phyloP scores from a whole-genome alignment of 768 basidiomycete species.

The Paxillus involutus region DNA sequence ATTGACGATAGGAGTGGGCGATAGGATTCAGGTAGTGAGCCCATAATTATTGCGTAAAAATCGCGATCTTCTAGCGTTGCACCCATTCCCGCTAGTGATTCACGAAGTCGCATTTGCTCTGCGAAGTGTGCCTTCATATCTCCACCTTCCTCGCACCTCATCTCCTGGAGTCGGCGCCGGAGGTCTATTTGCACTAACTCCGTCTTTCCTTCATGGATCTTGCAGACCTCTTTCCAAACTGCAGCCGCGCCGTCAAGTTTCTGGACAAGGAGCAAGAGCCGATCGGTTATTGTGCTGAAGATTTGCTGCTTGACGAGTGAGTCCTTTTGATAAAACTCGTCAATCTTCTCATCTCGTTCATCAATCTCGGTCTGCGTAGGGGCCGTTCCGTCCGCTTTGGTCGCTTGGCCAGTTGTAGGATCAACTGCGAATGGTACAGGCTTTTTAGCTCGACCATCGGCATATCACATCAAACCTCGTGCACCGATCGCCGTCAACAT shows the following conservation, averaged over 20 bases:
- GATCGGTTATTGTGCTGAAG: conserved; percentile 19
- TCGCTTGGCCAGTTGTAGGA: no score
- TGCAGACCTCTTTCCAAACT: conserved; percentile 21
- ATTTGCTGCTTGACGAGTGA: no score
- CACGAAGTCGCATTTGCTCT: neutral
- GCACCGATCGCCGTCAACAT: no score
- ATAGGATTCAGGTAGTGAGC: conserved; percentile 25
- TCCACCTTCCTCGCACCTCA: conserved; percentile 19
- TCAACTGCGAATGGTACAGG: no score
- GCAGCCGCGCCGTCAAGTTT: neutral
- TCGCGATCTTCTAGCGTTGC: conserved; percentile 16
- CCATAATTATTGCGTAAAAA: conserved; percentile 22
- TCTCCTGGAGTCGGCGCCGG: conserved; percentile 18
- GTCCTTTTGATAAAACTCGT: no score
- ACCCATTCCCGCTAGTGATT: conserved; percentile 13
- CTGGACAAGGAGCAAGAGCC: conserved; percentile 20
- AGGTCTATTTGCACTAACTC: conserved; percentile 25
- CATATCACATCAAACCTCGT: no score
- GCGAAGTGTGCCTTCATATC: conserved; percentile 24
- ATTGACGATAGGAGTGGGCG: conserved; percentile 19
- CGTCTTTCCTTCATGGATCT: conserved; percentile 19
- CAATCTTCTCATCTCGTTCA: no score
- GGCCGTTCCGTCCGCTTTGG: no score
- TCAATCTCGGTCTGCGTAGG: no score
- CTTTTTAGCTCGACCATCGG: no score